Evolutionary conservation across 306 rosid genomes (phyloP), one percentile per base, ranked within the genome.

Genomic region (Canavalia gladiata): DNA sequence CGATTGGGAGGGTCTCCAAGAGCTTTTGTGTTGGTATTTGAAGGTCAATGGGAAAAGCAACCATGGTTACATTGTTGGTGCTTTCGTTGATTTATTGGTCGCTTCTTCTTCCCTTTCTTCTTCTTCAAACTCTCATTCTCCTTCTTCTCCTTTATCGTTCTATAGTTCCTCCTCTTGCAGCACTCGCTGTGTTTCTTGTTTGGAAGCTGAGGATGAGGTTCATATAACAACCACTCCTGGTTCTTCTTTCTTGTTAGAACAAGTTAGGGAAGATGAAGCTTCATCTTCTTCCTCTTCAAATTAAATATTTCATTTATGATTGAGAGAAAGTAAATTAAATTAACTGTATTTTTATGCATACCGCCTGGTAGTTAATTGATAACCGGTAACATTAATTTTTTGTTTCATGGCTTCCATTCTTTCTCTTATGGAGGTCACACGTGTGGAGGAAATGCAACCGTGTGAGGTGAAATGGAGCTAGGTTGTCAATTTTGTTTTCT

Each of bases 31-130:
- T 72, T 95, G 99, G 86, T 95, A 92, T 74, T 83, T 95, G 92
- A 89, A 54, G 76, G 88, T 86, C 3, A 93, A 95, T 62, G 93
- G 82, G 0, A 89, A 89, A 63, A 62, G 29, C 55, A 95, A 89
- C 25, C 99, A 91, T 73, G 89, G 85, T 0, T 91, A 80, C 46
- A 87, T 95, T 11, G 83, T 95, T 43, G 92, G 92, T 18, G 99
- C 99, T 68, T 95, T 93, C 74, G 90, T 93, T 51, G 99, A 95
- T 85, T 79, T 95, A 28, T 74, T 95, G 88, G 86, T 90, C 18
- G 85, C 82, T 78, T 84, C 88, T 72, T 81, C 90, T 59, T 90
- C 82, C 2, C 0, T 50, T 35, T 6, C 78, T 0, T 31, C 76
- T 0, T 55, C 76, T 1, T 18, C 25, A 18, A 8, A 7, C 62